Evolutionary conservation across 2,329 filamentous ascomycete genomes (phyloP).

Genomic region (Colletotrichum sp.): DNA sequence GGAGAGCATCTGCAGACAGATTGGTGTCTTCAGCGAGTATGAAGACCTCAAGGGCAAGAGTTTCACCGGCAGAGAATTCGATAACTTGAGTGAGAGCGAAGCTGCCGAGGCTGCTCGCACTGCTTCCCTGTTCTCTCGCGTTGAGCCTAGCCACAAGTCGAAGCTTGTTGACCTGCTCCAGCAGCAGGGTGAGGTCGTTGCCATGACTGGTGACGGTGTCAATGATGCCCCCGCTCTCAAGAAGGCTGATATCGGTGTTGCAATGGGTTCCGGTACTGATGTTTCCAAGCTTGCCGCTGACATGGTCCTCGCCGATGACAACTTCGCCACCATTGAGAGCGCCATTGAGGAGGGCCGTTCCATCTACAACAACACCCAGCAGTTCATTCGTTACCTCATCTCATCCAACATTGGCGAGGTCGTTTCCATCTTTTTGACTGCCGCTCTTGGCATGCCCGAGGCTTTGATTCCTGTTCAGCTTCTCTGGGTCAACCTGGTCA

Average conservation of each 20-base stretch:
- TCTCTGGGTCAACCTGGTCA: constrained; percentile 98
- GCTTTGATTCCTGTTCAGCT: constrained; percentile 96
- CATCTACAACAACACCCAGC: constrained; percentile 99
- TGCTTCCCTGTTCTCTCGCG: constrained; percentile 93
- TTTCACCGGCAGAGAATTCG: constrained; percentile 94
- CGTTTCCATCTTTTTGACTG: constrained; percentile 97
- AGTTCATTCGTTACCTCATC: constrained; percentile 99
- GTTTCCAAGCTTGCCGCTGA: constrained; percentile 96
- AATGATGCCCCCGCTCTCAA: constrained; percentile 98
- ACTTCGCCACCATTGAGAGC: constrained; percentile 96
- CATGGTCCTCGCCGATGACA: constrained; percentile 98
- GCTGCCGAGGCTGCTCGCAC: constrained; percentile 83
- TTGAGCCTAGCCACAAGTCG: constrained; percentile 96
- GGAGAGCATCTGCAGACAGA: constrained; percentile 96
- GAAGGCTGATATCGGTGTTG: constrained; percentile 98
- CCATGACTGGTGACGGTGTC: constrained; percentile 98
- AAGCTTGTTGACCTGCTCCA: constrained; percentile 96
- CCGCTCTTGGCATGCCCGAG: constrained; percentile 95
- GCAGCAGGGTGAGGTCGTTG: constrained; percentile 89
- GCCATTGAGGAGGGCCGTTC: constrained; percentile 96
- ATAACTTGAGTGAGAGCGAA: constrained; percentile 77
- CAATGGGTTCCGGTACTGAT: constrained; percentile 97
- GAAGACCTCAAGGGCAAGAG: constrained; percentile 92
- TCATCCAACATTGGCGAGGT: constrained; percentile 99
- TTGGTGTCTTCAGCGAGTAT: constrained; percentile 83